phyloP scores from a whole-genome alignment of 805 yeast species.

The Diddensiella transvaalensis region DNA sequence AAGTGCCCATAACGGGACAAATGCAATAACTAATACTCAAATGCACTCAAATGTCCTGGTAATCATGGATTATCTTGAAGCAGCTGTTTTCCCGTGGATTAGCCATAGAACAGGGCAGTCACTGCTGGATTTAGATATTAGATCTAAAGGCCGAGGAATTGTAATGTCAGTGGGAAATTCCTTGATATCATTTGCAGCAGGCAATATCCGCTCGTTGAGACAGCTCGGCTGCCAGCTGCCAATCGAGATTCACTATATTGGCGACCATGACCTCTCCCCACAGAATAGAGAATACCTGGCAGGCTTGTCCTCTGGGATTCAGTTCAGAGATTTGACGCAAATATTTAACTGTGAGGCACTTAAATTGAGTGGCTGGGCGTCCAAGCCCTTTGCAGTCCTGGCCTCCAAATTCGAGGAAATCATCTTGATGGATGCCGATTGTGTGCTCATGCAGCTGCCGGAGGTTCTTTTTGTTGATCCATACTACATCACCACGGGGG shows the following conservation, averaged over 20 bases:
- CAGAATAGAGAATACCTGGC: neutral
- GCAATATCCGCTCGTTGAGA: neutral
- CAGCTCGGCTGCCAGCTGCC: neutral
- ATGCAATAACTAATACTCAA: neutral
- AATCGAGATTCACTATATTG: neutral
- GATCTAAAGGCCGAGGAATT: neutral
- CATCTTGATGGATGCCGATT: constrained; percentile 1
- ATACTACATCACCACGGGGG: neutral
- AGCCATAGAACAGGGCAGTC: neutral
- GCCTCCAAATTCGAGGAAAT: neutral
- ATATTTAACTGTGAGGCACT: neutral
- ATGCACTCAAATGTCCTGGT: neutral
- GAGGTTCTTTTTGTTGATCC: neutral
- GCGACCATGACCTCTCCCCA: neutral
- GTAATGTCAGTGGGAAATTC: neutral
- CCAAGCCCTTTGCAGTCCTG: neutral
- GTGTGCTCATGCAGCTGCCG: neutral
- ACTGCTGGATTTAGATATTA: neutral
- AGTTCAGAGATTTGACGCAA: neutral
- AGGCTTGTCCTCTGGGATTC: neutral
- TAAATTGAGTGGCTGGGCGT: neutral
- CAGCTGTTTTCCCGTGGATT: neutral
- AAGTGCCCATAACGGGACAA: neutral
- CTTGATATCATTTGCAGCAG: neutral
- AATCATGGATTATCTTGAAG: neutral